Base-by-base conservation (phyloP, 192 early-diverging fungal species). In the Umbelopsis sp. region DNA sequence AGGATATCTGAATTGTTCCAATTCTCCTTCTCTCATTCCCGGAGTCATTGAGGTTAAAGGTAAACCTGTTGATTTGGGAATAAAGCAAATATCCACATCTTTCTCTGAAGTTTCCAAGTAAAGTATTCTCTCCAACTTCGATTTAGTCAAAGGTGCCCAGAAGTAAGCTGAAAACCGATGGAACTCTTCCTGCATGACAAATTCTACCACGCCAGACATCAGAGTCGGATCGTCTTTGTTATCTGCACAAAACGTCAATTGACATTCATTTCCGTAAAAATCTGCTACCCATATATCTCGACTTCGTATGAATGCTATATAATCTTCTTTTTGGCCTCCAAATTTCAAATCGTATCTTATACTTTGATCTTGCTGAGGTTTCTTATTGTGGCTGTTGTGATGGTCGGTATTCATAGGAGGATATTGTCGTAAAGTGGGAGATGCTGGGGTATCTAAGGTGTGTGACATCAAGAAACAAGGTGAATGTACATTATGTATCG, bases 101-200 rank as follows among this genome's bases (percentile, higher is more conserved):
- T 76, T 67, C 61, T 91, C 85, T 16, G 86, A 86, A 18, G 82
- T 82, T 58, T 88, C 77, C 48, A 90, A 52, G 44, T 88, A 90
- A 15, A 90, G 67, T 49, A 91, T 89, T 27, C 80, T 74, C 37
- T 89, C 84, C 7, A 53, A 12, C 18, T 45, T 48, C 2, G 22
- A 13, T 1, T 53, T 58, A 1, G 13, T 30, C 22, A 66, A 30
- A 11, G 84, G 82, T 5, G 76, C 73, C 89, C 88, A 90, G 67
- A 84, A 85, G 70, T 88, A 91, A 33, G 87, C 86, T 10, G 89
- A 86, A 44, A 77, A 85, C 45, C 90, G 75, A 64, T 85, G 84
- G 61, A 91, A 90, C 69, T 91, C 90, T 71, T 91, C 90, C 77
- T 91, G 90, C 88, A 90, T 89, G 21, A 91, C 84, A 83, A 88